A percentile compares a stretch with the other conserved stretches of the same genome.
Evolutionary conservation across 2,329 filamentous ascomycete genomes (phyloP).

Genomic region (Sarocladium oryzae): DNA sequence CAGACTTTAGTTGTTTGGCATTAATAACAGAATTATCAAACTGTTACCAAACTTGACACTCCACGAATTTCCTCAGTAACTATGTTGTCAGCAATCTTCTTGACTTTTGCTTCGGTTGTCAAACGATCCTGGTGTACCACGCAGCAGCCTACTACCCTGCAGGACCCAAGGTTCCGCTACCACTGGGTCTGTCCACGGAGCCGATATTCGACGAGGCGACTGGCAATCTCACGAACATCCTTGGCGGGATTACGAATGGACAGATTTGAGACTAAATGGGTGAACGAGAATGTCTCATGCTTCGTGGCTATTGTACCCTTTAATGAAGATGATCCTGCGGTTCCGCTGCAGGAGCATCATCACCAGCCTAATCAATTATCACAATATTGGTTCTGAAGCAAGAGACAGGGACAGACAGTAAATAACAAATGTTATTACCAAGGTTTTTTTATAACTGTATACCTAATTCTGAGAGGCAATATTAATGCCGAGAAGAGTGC

Average conservation of each 20-base stretch:
- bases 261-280: conserved; percentile 27
- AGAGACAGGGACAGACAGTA: no score
- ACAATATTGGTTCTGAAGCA: no score
- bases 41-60: no score
- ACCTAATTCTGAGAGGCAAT: conserved; percentile 28
- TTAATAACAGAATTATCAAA: no score
- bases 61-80: no score
- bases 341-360: conserved; percentile 35
- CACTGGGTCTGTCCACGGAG: conserved; percentile 12
- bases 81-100: no score
- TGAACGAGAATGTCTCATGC: conserved; percentile 30
- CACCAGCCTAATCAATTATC: no score
- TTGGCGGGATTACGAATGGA: conserved; percentile 26
- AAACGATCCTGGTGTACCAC: no score
- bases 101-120: no score
- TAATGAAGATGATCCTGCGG: conserved; percentile 18
- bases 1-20: no score
- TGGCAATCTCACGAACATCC: conserved; percentile 18
- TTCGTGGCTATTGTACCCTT: conserved; percentile 29
- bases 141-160: conserved; percentile 14
- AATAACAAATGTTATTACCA: conserved; percentile 32
- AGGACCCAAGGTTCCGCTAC: conserved; percentile 16
- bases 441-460: no score
- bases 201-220: conserved; percentile 22
- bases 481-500: conserved; percentile 26